A percentile compares a stretch with the other conserved stretches of the same genome.
phyloP scores from a whole-genome alignment of 2,329 filamentous ascomycete species.

The Leptosphaerulina australis region DNA sequence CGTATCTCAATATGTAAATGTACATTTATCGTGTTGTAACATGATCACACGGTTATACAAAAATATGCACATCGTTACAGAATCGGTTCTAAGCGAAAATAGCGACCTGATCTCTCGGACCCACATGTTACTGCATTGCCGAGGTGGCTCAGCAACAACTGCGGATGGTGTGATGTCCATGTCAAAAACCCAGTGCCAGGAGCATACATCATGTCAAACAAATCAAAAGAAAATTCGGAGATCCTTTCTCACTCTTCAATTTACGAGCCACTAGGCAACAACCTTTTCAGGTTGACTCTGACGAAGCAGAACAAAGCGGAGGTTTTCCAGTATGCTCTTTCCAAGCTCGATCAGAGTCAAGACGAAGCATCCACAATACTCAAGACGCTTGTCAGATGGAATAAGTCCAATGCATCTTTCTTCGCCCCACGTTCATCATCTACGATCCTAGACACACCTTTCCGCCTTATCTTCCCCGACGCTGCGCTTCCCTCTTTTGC shows the following conservation, averaged over 20 bases:
- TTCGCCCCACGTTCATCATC: conserved; percentile 16
- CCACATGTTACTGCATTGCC: neutral
- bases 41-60: neutral
- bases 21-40: neutral
- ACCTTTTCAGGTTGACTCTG: conserved; percentile 18
- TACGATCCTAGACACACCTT: conserved; percentile 19
- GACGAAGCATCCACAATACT: conserved; percentile 13
- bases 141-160: neutral
- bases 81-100: conserved; percentile 4
- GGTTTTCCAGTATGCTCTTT: conserved; percentile 16
- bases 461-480: conserved; percentile 24
- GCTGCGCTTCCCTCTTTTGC: conserved; percentile 10
- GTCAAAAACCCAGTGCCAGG: neutral
- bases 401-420: conserved; percentile 1
- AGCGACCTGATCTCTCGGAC: neutral
- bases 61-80: neutral
- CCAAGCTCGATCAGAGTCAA: conserved; percentile 8
- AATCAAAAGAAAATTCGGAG: neutral
- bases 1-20: neutral
- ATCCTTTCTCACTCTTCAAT: neutral
- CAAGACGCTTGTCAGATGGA: conserved; percentile 15
- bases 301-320: conserved; percentile 18
- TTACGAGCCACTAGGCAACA: conserved; percentile 7
- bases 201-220: neutral
- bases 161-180: neutral